Percentiles rank a stretch among this genome's conserved stretches.
Evolutionary conservation across 2,329 filamentous ascomycete genomes (phyloP).

Genomic region (Fusarium musae): DNA sequence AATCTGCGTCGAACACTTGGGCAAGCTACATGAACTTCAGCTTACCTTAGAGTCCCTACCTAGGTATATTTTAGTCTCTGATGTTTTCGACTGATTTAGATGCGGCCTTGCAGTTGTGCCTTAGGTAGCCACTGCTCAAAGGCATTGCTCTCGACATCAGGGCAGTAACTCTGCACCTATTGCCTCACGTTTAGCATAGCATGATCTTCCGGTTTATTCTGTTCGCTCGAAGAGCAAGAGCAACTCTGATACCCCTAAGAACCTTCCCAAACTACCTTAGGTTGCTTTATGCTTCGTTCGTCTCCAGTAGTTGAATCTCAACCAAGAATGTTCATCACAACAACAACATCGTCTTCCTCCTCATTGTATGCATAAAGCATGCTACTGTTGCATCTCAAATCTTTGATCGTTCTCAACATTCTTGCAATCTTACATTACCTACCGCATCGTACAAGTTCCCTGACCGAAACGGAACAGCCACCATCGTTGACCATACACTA

Average conservation of each 20-base stretch:
- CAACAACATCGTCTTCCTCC: background rate
- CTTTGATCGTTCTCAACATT: background rate
- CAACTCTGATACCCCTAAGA: conserved; percentile 32
- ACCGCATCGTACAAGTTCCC: background rate
- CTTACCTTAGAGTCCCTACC: background rate
- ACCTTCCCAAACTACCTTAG: background rate
- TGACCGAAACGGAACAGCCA: background rate
- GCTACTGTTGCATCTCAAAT: background rate
- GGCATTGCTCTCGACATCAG: background rate
- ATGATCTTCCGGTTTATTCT: background rate
- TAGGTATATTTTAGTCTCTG: background rate
- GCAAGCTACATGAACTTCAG: conserved; percentile 40
- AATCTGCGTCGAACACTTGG: conserved; percentile 65
- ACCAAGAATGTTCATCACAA: background rate
- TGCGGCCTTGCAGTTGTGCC: background rate
- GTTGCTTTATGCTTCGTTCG: background rate
- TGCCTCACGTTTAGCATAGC: background rate
- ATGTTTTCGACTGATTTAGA: background rate
- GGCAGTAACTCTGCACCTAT: background rate
- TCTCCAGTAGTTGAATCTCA: background rate
- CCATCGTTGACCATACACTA: background rate
- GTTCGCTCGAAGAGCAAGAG: conserved; percentile 23
- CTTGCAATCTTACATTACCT: background rate
- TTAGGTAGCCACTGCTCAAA: background rate
- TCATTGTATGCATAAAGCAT: conserved; percentile 8